These are phyloP conservation scores for Trichoderma polysporum DNA, from an alignment of 2,329 filamentous ascomycete species.

Conservation along the genomic window DNA sequence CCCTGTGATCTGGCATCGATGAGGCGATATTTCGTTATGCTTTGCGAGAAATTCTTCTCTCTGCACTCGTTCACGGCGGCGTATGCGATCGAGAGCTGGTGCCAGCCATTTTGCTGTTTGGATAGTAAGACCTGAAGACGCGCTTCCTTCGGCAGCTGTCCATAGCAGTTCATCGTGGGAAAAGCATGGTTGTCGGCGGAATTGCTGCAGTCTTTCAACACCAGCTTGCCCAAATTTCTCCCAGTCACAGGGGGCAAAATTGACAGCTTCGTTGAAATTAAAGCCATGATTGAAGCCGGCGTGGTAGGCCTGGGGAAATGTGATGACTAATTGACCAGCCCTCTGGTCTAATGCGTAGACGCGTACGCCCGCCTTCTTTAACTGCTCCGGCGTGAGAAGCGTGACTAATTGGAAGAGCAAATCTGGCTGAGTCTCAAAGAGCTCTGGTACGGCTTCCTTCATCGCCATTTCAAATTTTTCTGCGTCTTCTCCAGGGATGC, in stretches of 20 bases:
- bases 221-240: constrained; percentile 86
- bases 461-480: constrained; percentile 95
- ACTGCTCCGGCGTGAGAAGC: constrained; percentile 84
- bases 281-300: constrained; percentile 98
- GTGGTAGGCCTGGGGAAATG: constrained; percentile 95
- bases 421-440: constrained; percentile 96
- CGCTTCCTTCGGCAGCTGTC: constrained; percentile 80
- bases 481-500: constrained; percentile 89
- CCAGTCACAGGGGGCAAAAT: constrained; percentile 95
- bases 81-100: constrained; percentile 78
- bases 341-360: constrained; percentile 96
- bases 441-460: constrained; percentile 88
- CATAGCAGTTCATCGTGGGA: constrained; percentile 93
- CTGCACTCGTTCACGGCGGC: constrained; percentile 67
- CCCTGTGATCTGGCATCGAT: constrained; percentile 50
- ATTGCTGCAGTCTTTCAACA: constrained; percentile 81
- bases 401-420: constrained; percentile 97
- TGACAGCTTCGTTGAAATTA: constrained; percentile 98
- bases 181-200: constrained; percentile 91
- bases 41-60: constrained; percentile 67
- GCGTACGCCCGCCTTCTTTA: constrained; percentile 87
- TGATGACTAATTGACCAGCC: constrained; percentile 93
- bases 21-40: constrained; percentile 56
- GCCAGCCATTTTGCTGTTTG: constrained; percentile 94
- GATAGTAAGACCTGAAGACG: constrained; percentile 65